phyloP scores from a whole-genome alignment of 176 grass and related monocot genomes.

The Hyparrhenia diplandra region DNA sequence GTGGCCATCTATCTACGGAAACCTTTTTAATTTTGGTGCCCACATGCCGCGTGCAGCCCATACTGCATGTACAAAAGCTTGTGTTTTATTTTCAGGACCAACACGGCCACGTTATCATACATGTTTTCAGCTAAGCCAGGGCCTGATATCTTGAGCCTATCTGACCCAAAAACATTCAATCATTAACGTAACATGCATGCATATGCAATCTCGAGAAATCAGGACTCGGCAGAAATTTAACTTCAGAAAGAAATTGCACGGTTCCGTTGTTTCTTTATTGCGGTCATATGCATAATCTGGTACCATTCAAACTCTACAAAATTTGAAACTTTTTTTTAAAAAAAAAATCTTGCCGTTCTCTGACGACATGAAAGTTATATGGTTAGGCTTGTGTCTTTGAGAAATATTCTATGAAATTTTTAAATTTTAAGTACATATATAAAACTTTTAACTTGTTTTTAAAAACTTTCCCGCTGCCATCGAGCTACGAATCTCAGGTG shows the following conservation, averaged over 20 bases:
- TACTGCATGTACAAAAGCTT: neutral
- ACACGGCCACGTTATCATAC: neutral
- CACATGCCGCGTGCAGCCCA: slow-evolving; percentile 1
- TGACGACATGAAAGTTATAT: neutral
- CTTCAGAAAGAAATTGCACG: neutral
- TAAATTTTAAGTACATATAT: no score
- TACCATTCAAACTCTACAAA: neutral
- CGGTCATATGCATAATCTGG: neutral
- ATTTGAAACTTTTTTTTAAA: no score
- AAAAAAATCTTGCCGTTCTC: neutral
- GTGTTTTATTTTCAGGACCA: neutral
- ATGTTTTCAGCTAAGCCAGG: neutral
- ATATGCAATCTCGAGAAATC: neutral
- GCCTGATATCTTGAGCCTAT: neutral
- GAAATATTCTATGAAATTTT: no score
- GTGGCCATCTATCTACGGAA: no score
- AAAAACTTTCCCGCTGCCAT: no score
- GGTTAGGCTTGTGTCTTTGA: no score
- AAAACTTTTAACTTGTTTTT: no score
- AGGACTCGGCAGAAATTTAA: neutral
- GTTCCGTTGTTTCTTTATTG: neutral
- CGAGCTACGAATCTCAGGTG: no score
- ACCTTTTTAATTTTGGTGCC: neutral
- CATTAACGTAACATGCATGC: neutral
- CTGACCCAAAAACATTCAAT: neutral